phyloP scores from a whole-genome alignment of 1,284 basidiomycete species.

The Wallemia mellicola region DNA sequence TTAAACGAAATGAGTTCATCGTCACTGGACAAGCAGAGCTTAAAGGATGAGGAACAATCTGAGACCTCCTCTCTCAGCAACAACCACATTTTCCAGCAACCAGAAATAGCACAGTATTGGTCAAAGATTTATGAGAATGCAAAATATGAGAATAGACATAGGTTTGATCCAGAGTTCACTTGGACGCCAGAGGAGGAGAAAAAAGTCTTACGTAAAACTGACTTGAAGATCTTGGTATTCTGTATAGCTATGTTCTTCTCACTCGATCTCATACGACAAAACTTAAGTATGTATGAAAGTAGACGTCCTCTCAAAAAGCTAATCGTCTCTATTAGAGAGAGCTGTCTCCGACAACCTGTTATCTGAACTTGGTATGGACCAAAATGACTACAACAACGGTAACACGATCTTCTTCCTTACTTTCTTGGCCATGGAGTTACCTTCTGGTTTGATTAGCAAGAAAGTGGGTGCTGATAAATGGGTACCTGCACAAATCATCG shows the following conservation, averaged over 20 bases:
- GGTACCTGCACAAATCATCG: constrained; percentile 15
- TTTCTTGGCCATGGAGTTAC: constrained; percentile 15
- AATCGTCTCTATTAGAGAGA: too few relatives aligned
- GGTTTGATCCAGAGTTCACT: constrained; percentile 14
- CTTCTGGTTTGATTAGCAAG: constrained; percentile 13
- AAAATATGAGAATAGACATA: constrained; percentile 13
- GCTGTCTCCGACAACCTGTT: constrained; percentile 15
- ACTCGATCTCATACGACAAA: constrained; percentile 2
- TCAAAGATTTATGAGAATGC: background rate
- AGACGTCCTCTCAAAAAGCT: too few relatives aligned
- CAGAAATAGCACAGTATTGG: background rate
- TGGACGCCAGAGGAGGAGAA: constrained; percentile 16
- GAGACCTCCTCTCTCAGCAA: background rate
- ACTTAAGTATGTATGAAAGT: too few relatives aligned
- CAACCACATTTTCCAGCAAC: background rate
- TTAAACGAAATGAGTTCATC: too few relatives aligned
- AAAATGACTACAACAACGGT: constrained; percentile 15
- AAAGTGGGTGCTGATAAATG: constrained; percentile 16
- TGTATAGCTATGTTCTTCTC: constrained; percentile 2
- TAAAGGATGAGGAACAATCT: background rate
- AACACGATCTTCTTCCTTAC: constrained; percentile 12
- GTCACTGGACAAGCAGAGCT: background rate
- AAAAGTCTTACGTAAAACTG: constrained; percentile 10
- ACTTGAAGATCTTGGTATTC: constrained; percentile 4
- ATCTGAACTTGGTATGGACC: constrained; percentile 13